A percentile compares a stretch with the other conserved stretches of the same genome.
These are phyloP conservation scores for Beauveria medogensis DNA, from an alignment of 2,329 filamentous ascomycete species.

Conservation along the genomic window DNA sequence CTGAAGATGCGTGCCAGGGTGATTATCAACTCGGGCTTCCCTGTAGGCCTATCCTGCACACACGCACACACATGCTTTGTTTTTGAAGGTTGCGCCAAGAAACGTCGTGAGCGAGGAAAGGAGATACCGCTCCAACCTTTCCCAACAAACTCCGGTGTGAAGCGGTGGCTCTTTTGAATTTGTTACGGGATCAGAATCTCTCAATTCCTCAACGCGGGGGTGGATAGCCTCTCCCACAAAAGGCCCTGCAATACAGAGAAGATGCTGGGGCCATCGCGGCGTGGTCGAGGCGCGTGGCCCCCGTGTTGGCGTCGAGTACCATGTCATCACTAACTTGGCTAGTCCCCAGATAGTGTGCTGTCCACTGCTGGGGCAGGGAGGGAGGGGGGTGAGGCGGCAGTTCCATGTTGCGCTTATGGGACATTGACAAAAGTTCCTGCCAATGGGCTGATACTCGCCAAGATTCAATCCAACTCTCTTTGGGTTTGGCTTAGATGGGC, in stretches of 20 bases:
- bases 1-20: not conserved
- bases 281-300: not conserved
- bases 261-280: not conserved
- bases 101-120: not conserved
- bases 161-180: not conserved
- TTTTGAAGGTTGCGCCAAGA: not conserved
- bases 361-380: no score
- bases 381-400: not conserved
- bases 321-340: no score
- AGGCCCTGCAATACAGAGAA: no score
- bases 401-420: not conserved
- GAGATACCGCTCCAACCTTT: not conserved
- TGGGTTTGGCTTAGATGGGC: not conserved
- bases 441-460: not conserved
- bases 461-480: conserved; percentile 4
- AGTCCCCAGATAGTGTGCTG: no score
- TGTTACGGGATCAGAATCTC: not conserved
- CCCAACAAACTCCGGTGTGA: not conserved
- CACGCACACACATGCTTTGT: not conserved
- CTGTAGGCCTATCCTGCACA: not conserved
- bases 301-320: no score
- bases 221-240: not conserved
- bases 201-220: not conserved
- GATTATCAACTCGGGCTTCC: not conserved
- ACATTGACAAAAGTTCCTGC: conserved; percentile 8